phyloP scores from a whole-genome alignment of 768 basidiomycete species.

The Trametopsis cervina region DNA sequence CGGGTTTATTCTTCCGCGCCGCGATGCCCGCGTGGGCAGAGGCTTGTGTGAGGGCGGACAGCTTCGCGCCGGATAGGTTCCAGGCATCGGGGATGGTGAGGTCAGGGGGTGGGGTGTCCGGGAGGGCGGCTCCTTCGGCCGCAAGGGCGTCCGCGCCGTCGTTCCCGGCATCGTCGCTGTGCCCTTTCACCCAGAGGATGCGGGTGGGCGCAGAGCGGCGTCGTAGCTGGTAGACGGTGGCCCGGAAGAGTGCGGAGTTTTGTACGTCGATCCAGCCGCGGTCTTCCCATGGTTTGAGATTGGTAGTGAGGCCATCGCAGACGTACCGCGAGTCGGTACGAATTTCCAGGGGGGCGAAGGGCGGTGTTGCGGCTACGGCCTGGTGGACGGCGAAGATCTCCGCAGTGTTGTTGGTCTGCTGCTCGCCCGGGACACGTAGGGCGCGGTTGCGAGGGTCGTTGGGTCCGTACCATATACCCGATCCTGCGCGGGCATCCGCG shows the following conservation, averaged over 20 bases:
- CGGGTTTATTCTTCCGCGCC: no score
- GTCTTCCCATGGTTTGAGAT: constrained; percentile 9
- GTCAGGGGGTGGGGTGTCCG: background rate
- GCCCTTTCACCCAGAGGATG: constrained; percentile 25
- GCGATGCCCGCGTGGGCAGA: constrained; percentile 14
- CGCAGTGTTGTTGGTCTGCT: background rate
- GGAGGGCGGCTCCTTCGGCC: constrained; percentile 4
- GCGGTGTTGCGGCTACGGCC: background rate
- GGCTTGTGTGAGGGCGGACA: constrained; percentile 14
- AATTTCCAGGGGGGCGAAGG: constrained; percentile 9
- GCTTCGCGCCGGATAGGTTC: constrained; percentile 12
- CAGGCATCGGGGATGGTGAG: background rate
- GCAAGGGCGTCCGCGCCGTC: constrained; percentile 22
- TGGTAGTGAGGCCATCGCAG: constrained; percentile 17
- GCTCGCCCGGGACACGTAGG: background rate
- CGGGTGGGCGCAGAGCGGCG: constrained; percentile 11
- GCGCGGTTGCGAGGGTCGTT: background rate
- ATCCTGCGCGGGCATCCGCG: constrained; percentile 14
- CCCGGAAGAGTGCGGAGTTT: constrained; percentile 5
- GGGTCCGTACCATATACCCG: background rate
- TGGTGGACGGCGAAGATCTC: background rate
- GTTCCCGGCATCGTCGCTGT: constrained; percentile 16
- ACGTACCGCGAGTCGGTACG: constrained; percentile 20
- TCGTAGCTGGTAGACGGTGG: constrained; percentile 7
- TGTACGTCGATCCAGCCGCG: constrained; percentile 10